Percentiles rank a stretch among this genome's conserved stretches.
Evolutionary conservation across 495 filamentous ascomycete species (phyloP).

Genomic region (Cairneyella variabilis): DNA sequence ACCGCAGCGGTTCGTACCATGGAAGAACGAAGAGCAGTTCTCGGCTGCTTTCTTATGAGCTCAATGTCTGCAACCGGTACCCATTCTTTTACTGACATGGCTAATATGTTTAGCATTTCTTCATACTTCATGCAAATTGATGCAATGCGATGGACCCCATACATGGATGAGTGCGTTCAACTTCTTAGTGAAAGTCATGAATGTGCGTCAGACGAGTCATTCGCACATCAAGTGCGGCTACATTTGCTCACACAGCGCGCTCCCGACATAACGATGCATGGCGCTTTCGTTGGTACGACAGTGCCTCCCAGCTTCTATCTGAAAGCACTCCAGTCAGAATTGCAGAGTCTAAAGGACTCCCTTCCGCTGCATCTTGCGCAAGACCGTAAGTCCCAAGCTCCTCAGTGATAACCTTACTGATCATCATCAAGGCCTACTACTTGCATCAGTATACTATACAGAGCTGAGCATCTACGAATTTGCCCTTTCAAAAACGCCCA

Average conservation of each 20-base stretch:
- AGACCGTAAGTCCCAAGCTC: too few species aligned
- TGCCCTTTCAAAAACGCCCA: neutral
- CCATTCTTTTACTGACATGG: neutral
- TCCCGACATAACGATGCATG: too few species aligned
- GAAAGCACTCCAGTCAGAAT: neutral
- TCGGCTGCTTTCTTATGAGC: neutral
- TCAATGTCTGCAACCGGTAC: neutral
- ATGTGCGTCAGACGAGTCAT: neutral
- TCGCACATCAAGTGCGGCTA: neutral
- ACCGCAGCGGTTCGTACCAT: neutral
- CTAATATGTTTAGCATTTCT: slow-evolving; percentile 25
- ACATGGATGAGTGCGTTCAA: slow-evolving; percentile 33
- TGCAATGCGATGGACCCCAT: slow-evolving; percentile 34
- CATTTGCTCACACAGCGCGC: neutral
- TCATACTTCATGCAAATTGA: slow-evolving; percentile 30
- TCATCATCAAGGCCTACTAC: too few species aligned
- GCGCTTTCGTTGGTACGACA: too few species aligned
- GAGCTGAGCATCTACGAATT: neutral
- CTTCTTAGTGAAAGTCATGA: slow-evolving; percentile 23
- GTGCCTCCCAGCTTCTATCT: too few species aligned
- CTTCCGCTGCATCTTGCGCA: too few species aligned
- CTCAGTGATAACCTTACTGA: too few species aligned
- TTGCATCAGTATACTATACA: neutral
- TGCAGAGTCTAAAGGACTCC: neutral
- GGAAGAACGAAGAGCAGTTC: neutral